Conservation (phyloP, 2,329 filamentous ascomycete genomes). For the Aspergillus ochraceoroseus region DNA sequence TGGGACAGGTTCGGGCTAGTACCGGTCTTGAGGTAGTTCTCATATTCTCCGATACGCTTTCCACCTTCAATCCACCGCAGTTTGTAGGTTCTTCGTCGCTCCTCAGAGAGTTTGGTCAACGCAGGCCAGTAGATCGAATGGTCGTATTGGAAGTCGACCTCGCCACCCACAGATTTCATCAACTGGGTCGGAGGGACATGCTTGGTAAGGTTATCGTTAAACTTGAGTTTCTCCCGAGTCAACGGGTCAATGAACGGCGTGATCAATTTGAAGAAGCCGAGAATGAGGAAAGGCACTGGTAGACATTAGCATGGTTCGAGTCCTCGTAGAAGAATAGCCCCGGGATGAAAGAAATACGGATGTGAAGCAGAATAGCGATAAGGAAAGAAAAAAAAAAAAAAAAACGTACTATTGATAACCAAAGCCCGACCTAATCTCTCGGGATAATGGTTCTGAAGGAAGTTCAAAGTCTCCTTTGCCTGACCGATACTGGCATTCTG, state of each 20-base stretch:
- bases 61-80: conserved; percentile 76
- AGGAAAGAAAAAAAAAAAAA: conserved; percentile 10
- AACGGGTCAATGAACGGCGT: conserved; percentile 93
- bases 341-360: too few relatives aligned
- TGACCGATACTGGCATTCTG: conserved; percentile 71
- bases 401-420: conserved; percentile 71
- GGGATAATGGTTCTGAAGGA: conserved; percentile 93
- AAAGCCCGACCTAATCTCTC: conserved; percentile 84
- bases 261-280: conserved; percentile 93
- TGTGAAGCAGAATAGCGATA: background rate
- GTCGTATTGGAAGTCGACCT: conserved; percentile 86
- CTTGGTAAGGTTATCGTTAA: conserved; percentile 83
- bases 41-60: conserved; percentile 76
- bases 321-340: too few relatives aligned
- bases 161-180: conserved; percentile 71
- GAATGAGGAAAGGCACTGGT: conserved; percentile 81
- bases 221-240: conserved; percentile 92
- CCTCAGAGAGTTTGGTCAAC: conserved; percentile 64
- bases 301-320: conserved; percentile 5
- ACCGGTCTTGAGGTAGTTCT: conserved; percentile 80
- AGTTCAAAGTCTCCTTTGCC: conserved; percentile 77
- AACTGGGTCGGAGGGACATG: conserved; percentile 80
- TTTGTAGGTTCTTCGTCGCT: conserved; percentile 58
- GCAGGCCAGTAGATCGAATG: conserved; percentile 86
- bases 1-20: conserved; percentile 38